Conservation (phyloP, 1,284 basidiomycete species). For the Hemileccinum hortonii region DNA sequence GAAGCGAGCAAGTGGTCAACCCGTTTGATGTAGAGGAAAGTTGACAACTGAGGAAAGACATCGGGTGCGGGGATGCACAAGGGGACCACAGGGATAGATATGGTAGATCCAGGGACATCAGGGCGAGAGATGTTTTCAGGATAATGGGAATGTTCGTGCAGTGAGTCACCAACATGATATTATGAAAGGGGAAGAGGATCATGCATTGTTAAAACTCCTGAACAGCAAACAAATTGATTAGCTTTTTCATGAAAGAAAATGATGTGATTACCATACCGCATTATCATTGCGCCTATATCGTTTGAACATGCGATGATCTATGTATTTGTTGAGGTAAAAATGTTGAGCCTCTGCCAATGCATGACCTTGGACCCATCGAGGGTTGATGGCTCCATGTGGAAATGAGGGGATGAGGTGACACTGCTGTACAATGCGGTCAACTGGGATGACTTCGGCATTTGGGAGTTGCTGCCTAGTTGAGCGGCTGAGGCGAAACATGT, state of each 20-base stretch:
- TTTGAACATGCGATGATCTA: background rate
- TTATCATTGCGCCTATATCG: background rate
- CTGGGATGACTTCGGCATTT: no score
- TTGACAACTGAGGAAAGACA: constrained; percentile 51
- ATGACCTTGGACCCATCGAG: background rate
- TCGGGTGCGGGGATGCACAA: constrained; percentile 48
- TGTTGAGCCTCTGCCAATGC: background rate
- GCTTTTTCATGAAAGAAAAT: no score
- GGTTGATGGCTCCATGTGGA: background rate
- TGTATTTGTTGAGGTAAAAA: background rate
- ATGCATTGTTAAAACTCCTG: constrained; percentile 31
- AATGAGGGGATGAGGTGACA: constrained; percentile 14
- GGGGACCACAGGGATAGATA: constrained; percentile 47
- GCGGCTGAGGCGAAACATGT: no score
- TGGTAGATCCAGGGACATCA: constrained; percentile 15
- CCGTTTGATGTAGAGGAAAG: constrained; percentile 51
- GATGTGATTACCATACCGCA: no score
- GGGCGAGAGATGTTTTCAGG: constrained; percentile 24
- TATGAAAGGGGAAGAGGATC: constrained; percentile 55
- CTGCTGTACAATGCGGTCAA: background rate
- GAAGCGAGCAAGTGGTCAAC: constrained; percentile 42
- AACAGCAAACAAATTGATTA: no score
- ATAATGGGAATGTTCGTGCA: constrained; percentile 52
- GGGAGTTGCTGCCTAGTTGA: no score
- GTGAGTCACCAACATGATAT: constrained; percentile 53